These are phyloP conservation scores for Rosa chinensis DNA, from an alignment of 306 rosid species.

Conservation along the genomic window DNA sequence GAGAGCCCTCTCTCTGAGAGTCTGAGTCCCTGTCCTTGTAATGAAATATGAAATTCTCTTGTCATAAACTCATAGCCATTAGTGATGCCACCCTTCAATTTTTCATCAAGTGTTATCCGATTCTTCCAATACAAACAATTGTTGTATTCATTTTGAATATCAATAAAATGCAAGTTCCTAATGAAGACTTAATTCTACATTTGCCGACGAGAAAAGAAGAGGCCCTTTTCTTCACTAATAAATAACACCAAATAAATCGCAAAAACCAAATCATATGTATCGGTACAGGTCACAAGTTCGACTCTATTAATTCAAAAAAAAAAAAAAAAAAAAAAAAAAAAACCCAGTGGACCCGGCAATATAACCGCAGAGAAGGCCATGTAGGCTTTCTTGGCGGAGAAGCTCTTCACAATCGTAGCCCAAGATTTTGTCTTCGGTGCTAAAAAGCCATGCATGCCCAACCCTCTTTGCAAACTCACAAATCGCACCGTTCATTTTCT, in stretches of 20 bases:
- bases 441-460: neutral
- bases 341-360: conserved; percentile 2
- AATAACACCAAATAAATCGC: neutral
- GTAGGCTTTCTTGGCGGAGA: conserved; percentile 20
- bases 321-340: neutral
- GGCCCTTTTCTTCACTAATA: too few species aligned
- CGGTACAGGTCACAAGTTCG: neutral
- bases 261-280: neutral
- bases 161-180: neutral
- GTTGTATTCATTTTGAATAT: neutral
- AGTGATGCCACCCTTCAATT: neutral
- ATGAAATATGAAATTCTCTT: neutral
- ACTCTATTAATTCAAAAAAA: neutral
- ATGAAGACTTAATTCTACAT: neutral
- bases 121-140: neutral
- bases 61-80: neutral
- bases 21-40: conserved; percentile 17
- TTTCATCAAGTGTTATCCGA: neutral
- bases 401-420: conserved; percentile 7
- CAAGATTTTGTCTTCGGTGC: conserved; percentile 10
- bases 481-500: conserved; percentile 25
- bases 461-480: conserved; percentile 3
- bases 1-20: conserved; percentile 1
- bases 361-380: conserved; percentile 17
- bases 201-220: neutral